These are phyloP conservation scores for Cutaneotrichosporon sp. DNA, from an alignment of 1,284 basidiomycete species.

Conservation along the genomic window DNA sequence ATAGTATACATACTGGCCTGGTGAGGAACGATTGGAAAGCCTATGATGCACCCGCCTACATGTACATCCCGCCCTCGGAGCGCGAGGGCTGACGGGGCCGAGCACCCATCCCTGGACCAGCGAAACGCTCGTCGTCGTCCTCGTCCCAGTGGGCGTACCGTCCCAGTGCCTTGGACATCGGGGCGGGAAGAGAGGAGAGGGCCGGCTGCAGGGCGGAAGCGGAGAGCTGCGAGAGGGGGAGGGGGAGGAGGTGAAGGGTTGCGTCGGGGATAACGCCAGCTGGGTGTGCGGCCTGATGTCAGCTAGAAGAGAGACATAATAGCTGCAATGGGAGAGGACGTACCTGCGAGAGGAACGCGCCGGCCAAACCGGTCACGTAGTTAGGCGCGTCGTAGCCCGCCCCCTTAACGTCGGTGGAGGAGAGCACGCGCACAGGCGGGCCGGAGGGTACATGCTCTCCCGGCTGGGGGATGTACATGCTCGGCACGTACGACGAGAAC, in stretches of 20 bases:
- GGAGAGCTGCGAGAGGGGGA: slow-evolving; percentile 36
- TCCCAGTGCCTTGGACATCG: slow-evolving; percentile 1
- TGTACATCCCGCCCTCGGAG: slow-evolving; percentile 40
- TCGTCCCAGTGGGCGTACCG: slow-evolving; percentile 33
- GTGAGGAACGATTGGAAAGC: not conserved
- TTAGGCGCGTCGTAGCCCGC: slow-evolving; percentile 40
- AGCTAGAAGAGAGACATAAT: slow-evolving; percentile 1
- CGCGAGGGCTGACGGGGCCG: slow-evolving; percentile 11
- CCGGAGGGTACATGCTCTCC: slow-evolving; percentile 14
- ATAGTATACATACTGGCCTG: not conserved
- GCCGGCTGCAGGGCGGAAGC: slow-evolving; percentile 12
- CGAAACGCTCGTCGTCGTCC: slow-evolving; percentile 43
- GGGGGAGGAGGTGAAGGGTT: slow-evolving; percentile 35
- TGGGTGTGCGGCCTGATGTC: slow-evolving; percentile 34
- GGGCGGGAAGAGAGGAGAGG: slow-evolving; percentile 12
- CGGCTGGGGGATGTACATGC: slow-evolving; percentile 42
- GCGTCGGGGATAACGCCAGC: slow-evolving; percentile 19
- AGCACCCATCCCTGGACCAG: slow-evolving; percentile 38
- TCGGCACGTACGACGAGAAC: slow-evolving; percentile 42
- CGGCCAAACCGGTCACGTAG: slow-evolving; percentile 42
- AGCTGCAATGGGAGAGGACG: slow-evolving; percentile 4
- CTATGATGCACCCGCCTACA: slow-evolving; percentile 19
- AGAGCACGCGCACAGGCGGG: slow-evolving; percentile 37
- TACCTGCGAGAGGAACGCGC: slow-evolving; percentile 36
- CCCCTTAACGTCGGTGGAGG: slow-evolving; percentile 2